phyloP scores from a whole-genome alignment of 495 filamentous ascomycete species.

The Hyaloscypha variabilis region DNA sequence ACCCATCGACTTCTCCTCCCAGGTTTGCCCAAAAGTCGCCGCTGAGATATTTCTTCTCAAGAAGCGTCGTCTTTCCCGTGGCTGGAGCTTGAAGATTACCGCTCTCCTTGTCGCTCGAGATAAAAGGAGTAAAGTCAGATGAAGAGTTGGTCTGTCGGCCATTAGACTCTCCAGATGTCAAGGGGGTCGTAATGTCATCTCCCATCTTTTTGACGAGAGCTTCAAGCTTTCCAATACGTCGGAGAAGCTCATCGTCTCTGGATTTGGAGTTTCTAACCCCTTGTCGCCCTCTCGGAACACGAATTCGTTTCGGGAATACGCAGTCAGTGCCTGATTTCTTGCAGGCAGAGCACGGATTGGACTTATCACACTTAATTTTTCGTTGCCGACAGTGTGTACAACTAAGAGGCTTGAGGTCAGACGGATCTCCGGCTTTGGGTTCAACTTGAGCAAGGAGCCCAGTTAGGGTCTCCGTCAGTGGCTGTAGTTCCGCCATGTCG shows the following conservation, averaged over 20 bases:
- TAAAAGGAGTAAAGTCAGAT: conserved; percentile 15
- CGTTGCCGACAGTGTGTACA: conserved; percentile 22
- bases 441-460: conserved; percentile 18
- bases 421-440: conserved; percentile 18
- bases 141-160: conserved; percentile 13
- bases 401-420: conserved; percentile 17
- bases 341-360: conserved; percentile 17
- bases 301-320: conserved; percentile 12
- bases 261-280: conserved; percentile 1
- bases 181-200: conserved; percentile 2
- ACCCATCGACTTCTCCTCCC: conserved; percentile 17
- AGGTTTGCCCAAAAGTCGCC: conserved; percentile 20
- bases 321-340: conserved; percentile 2
- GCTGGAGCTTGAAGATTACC: conserved; percentile 18
- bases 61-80: conserved; percentile 18
- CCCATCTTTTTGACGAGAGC: conserved; percentile 10
- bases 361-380: conserved; percentile 25
- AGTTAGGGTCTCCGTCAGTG: conserved; percentile 17
- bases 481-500: conserved; percentile 18
- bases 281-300: conserved; percentile 15
- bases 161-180: conserved; percentile 13
- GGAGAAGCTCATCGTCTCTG: conserved; percentile 12
- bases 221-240: conserved; percentile 15
- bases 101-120: conserved; percentile 18
- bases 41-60: conserved; percentile 19